phyloP scores from a whole-genome alignment of 2,329 filamentous ascomycete species.

The Clonostachys solani region DNA sequence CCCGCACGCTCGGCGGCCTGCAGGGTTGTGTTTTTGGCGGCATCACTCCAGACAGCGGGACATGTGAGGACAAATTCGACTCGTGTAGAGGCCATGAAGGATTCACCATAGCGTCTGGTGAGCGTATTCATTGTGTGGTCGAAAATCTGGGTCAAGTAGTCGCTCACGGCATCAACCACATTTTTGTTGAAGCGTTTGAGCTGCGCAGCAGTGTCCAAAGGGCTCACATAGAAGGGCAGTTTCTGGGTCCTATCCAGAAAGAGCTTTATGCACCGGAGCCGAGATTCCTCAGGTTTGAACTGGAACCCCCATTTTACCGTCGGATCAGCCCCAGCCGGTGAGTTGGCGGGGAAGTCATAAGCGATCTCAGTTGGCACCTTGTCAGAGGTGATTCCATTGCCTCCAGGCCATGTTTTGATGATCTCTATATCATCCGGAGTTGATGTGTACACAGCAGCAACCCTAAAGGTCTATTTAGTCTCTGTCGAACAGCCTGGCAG shows the following conservation, averaged over 20 bases:
- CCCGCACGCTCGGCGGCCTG: slow-evolving; percentile 74
- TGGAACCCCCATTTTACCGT: slow-evolving; percentile 76
- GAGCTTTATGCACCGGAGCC: slow-evolving; percentile 78
- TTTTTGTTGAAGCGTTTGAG: slow-evolving; percentile 72
- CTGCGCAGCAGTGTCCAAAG: slow-evolving; percentile 71
- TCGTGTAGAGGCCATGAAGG: slow-evolving; percentile 71
- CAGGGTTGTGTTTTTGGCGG: slow-evolving; percentile 78
- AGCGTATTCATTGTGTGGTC: slow-evolving; percentile 76
- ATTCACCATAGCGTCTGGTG: slow-evolving; percentile 69
- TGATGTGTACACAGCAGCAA: slow-evolving; percentile 69
- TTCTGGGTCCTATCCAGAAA: slow-evolving; percentile 79
- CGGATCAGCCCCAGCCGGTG: slow-evolving; percentile 29
- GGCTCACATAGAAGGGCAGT: slow-evolving; percentile 75
- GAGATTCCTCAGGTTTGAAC: slow-evolving; percentile 71
- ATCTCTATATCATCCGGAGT: slow-evolving; percentile 78
- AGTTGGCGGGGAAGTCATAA: slow-evolving; percentile 36
- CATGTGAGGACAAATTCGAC: slow-evolving; percentile 79
- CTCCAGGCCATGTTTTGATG: slow-evolving; percentile 81
- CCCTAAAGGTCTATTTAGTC: slow-evolving; percentile 21
- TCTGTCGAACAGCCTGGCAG: not conserved
- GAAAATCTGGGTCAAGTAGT: slow-evolving; percentile 75
- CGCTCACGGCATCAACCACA: slow-evolving; percentile 73
- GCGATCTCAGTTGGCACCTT: slow-evolving; percentile 81
- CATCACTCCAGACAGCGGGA: slow-evolving; percentile 80
- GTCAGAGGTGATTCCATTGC: slow-evolving; percentile 82